phyloP scores from a whole-genome alignment of 1,139 yeast genomes.

The Yarrowia galli region DNA sequence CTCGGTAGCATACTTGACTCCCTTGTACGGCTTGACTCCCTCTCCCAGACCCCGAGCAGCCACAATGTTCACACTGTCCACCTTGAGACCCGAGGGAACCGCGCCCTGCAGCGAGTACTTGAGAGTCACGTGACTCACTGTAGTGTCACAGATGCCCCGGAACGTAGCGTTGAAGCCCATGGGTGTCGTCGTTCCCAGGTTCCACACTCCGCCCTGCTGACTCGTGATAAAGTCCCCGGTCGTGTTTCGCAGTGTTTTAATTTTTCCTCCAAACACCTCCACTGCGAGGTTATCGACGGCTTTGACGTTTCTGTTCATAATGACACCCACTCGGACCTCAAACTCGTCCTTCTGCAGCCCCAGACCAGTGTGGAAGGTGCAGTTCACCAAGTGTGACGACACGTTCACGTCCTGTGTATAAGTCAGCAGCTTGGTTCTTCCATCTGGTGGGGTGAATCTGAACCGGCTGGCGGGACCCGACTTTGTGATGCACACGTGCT shows the following conservation, averaged over 20 bases:
- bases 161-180: constrained; percentile 75
- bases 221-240: constrained; percentile 74
- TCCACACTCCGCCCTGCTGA: constrained; percentile 73
- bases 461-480: not conserved
- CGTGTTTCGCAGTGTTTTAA: constrained; percentile 67
- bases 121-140: constrained; percentile 58
- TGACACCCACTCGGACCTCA: constrained; percentile 69
- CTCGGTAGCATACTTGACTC: constrained; percentile 80
- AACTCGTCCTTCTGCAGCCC: constrained; percentile 74
- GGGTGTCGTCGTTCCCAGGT: constrained; percentile 63
- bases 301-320: constrained; percentile 59
- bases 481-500: constrained; percentile 26
- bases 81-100: constrained; percentile 77
- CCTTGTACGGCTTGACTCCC: constrained; percentile 82
- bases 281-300: constrained; percentile 65
- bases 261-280: constrained; percentile 55
- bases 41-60: constrained; percentile 67
- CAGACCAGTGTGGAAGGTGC: constrained; percentile 64
- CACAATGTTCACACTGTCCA: constrained; percentile 67
- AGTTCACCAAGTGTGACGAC: constrained; percentile 24
- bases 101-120: constrained; percentile 70
- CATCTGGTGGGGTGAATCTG: constrained; percentile 84
- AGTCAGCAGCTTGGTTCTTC: constrained; percentile 66
- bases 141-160: constrained; percentile 57
- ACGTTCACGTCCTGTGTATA: constrained; percentile 62